A percentile compares a stretch with the other conserved stretches of the same genome.
phyloP scores from a whole-genome alignment of 768 basidiomycete species.

The Infundibulicybe gibba region DNA sequence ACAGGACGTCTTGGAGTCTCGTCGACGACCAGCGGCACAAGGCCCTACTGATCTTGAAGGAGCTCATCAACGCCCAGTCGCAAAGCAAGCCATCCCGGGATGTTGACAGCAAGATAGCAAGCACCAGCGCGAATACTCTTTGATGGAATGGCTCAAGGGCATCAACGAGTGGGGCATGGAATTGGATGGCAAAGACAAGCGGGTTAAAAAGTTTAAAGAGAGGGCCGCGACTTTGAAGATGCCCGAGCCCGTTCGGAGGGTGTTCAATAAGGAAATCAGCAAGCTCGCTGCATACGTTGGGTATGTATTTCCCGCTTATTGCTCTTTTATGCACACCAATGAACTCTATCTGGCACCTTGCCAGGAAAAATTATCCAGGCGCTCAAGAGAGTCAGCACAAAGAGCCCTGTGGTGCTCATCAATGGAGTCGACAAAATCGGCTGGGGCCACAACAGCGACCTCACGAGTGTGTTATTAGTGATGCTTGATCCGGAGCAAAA shows the following conservation, averaged over 20 bases:
- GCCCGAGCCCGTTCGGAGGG: no score
- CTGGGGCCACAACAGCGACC: no score
- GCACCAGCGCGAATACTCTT: conserved; percentile 89
- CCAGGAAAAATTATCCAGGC: conserved; percentile 98
- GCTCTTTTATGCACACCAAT: conserved; percentile 1
- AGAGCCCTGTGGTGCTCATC: conserved; percentile 91
- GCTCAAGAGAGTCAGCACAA: conserved; percentile 89
- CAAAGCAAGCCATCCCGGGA: conserved; percentile 89
- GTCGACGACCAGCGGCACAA: conserved; percentile 90
- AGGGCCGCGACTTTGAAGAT: no score
- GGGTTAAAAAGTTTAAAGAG: conserved; percentile 92
- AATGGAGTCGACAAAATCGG: conserved; percentile 99
- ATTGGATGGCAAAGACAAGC: conserved; percentile 90
- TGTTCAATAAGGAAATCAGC: conserved; percentile 93
- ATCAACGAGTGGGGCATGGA: conserved; percentile 97
- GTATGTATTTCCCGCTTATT: conserved; percentile 47
- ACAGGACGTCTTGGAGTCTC: conserved; percentile 85
- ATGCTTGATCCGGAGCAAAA: conserved; percentile 97
- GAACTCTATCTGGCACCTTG: conserved; percentile 52
- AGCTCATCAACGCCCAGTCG: no score
- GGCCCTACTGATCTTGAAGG: conserved; percentile 74
- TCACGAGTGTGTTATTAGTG: conserved; percentile 85
- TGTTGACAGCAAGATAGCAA: conserved; percentile 95
- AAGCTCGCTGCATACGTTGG: conserved; percentile 95
- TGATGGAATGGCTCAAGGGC: conserved; percentile 95